Percentiles rank a stretch among this genome's conserved stretches.
These are phyloP conservation scores for Sugiyamaella novakii DNA, from an alignment of 1,139 yeast genomes.

Conservation along the genomic window DNA sequence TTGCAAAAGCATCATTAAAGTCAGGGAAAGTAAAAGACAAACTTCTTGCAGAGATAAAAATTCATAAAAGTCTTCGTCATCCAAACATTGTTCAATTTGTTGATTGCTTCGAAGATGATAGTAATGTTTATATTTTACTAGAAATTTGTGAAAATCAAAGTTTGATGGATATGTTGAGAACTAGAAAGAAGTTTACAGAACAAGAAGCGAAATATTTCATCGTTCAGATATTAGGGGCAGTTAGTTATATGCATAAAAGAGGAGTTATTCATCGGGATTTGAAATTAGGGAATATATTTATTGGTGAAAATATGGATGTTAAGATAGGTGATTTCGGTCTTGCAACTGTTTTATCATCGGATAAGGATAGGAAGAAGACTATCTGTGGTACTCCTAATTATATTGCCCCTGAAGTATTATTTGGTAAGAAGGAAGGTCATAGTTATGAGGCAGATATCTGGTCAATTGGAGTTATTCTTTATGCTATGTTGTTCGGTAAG, in stretches of 20 bases:
- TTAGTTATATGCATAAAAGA: conserved; percentile 86
- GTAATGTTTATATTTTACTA: conserved; percentile 85
- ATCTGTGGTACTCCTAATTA: conserved; percentile 98
- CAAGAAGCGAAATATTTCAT: conserved; percentile 90
- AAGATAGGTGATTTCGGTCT: conserved; percentile 97
- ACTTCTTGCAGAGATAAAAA: conserved; percentile 84
- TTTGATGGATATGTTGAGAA: conserved; percentile 85
- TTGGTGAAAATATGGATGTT: conserved; percentile 88
- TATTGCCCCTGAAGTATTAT: conserved; percentile 94
- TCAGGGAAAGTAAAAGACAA: conserved; percentile 91
- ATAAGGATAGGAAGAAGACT: conserved; percentile 78
- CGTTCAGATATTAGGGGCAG: conserved; percentile 93
- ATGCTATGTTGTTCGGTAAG: conserved; percentile 85
- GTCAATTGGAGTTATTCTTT: conserved; percentile 97
- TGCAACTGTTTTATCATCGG: conserved; percentile 79
- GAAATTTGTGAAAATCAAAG: conserved; percentile 85
- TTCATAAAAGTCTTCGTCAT: conserved; percentile 88
- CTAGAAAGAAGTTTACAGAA: conserved; percentile 79
- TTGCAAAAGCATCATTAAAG: conserved; percentile 91
- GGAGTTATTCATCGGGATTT: conserved; percentile 95
- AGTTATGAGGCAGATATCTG: conserved; percentile 78
- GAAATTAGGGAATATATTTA: conserved; percentile 90
- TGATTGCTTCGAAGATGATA: conserved; percentile 94
- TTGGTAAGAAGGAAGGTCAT: conserved; percentile 87
- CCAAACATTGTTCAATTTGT: conserved; percentile 87